These are phyloP conservation scores for Solanum sejunctum DNA, from an alignment of 257 asterid species.

Conservation along the genomic window DNA sequence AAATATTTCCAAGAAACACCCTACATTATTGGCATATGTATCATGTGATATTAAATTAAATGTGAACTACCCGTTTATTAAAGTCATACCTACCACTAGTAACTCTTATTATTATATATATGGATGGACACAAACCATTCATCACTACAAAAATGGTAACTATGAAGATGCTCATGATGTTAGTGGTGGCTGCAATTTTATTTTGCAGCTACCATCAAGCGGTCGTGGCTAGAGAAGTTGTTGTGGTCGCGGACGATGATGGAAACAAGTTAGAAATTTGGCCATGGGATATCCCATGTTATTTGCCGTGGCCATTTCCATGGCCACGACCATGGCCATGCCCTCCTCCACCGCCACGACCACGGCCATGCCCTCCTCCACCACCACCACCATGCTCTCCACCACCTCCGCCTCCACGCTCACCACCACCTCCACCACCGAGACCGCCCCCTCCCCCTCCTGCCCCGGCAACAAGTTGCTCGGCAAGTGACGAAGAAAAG, in stretches of 20 bases:
- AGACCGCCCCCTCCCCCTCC: background rate
- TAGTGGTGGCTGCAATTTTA: background rate
- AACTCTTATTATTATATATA: background rate
- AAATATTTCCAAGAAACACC: too few species aligned
- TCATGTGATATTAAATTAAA: too few species aligned
- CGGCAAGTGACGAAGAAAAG: background rate
- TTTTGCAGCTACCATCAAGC: background rate
- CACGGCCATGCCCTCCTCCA: background rate
- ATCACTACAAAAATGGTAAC: background rate
- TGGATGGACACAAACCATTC: background rate
- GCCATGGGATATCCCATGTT: background rate
- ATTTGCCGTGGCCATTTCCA: background rate
- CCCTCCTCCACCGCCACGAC: background rate
- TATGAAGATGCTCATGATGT: background rate
- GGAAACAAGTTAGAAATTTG: background rate
- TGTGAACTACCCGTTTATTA: too few species aligned
- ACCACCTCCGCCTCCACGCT: background rate
- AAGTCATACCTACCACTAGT: background rate
- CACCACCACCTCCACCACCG: background rate
- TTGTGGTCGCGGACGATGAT: too few species aligned
- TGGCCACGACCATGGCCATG: background rate
- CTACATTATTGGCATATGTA: too few species aligned
- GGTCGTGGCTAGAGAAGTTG: background rate
- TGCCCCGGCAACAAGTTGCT: background rate
- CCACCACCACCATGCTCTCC: background rate